Conservation (phyloP, 768 basidiomycete genomes). For the Lactarius sp. region DNA sequence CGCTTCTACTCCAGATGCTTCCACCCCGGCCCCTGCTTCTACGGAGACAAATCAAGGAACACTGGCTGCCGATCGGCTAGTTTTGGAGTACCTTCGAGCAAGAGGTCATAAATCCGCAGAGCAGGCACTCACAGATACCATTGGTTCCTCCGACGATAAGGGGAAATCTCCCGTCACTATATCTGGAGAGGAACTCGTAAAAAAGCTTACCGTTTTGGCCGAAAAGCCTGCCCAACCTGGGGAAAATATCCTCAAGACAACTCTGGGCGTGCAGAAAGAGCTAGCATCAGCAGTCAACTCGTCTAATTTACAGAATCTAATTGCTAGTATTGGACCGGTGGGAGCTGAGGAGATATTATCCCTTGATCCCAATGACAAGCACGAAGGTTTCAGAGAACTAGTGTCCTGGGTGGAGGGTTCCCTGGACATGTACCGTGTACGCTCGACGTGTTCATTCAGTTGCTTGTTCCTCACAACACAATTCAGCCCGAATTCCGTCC, state of each 20-base stretch:
- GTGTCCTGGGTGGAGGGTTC: conserved; percentile 90
- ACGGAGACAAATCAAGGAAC: conserved; percentile 43
- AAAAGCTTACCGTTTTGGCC: conserved; percentile 59
- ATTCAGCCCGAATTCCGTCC: conserved; percentile 87
- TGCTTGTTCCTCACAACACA: conserved; percentile 10
- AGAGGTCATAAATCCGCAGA: conserved; percentile 46
- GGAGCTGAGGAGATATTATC: conserved; percentile 80
- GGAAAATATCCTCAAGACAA: conserved; percentile 68
- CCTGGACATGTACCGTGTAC: conserved; percentile 83
- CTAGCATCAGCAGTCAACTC: conserved; percentile 65
- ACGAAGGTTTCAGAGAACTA: conserved; percentile 79
- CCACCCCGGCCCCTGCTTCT: conserved; percentile 34
- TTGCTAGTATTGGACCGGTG: conserved; percentile 70
- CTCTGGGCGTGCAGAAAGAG: conserved; percentile 59
- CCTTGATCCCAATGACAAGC: conserved; percentile 78
- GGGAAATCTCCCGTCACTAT: conserved; percentile 35
- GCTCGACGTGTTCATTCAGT: conserved; percentile 26
- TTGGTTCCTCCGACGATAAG: conserved; percentile 36
- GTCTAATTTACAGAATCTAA: conserved; percentile 66
- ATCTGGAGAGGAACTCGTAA: conserved; percentile 50
- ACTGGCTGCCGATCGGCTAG: conserved; percentile 38
- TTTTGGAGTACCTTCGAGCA: conserved; percentile 46
- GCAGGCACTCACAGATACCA: conserved; percentile 38
- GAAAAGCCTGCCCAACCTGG: conserved; percentile 61
- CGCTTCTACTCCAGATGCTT: conserved; percentile 45